A percentile compares a stretch with the other conserved stretches of the same genome.
phyloP scores from a whole-genome alignment of 768 basidiomycete genomes.

The Tylopilus felleus region DNA sequence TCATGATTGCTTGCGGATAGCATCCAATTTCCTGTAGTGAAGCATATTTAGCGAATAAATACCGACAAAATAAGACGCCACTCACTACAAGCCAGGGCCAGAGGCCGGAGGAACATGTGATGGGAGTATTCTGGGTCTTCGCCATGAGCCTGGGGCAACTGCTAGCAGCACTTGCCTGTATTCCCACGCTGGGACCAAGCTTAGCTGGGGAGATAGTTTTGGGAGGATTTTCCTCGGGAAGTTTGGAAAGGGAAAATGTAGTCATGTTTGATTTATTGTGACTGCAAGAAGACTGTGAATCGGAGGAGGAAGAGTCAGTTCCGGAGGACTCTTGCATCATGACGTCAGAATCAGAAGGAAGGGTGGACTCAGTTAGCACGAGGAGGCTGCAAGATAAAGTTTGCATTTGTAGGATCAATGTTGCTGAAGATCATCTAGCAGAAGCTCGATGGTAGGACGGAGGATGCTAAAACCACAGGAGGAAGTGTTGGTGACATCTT shows the following conservation, averaged over 20 bases:
- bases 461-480: conserved; percentile 57
- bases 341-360: conserved; percentile 19
- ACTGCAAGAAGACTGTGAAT: conserved; percentile 4
- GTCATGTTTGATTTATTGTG: conserved; percentile 1
- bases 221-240: conserved; percentile 40
- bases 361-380: conserved; percentile 4
- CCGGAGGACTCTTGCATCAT: conserved; percentile 28
- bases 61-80: conserved; percentile 6
- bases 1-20: conserved; percentile 82
- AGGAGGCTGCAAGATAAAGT: not conserved
- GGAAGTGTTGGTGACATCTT: conserved; percentile 53
- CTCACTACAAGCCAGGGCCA: conserved; percentile 64
- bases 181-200: conserved; percentile 51
- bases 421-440: conserved; percentile 73
- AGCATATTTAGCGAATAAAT: conserved; percentile 9
- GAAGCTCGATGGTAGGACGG: conserved; percentile 82
- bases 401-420: conserved; percentile 26
- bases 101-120: conserved; percentile 54
- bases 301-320: conserved; percentile 10
- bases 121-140: conserved; percentile 46
- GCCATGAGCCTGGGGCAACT: conserved; percentile 58
- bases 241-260: conserved; percentile 36
- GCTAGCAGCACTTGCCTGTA: conserved; percentile 41
- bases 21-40: conserved; percentile 68
- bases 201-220: conserved; percentile 60